phyloP scores from a whole-genome alignment of 192 early-diverging fungal species.

The Chytriomyces sp. region DNA sequence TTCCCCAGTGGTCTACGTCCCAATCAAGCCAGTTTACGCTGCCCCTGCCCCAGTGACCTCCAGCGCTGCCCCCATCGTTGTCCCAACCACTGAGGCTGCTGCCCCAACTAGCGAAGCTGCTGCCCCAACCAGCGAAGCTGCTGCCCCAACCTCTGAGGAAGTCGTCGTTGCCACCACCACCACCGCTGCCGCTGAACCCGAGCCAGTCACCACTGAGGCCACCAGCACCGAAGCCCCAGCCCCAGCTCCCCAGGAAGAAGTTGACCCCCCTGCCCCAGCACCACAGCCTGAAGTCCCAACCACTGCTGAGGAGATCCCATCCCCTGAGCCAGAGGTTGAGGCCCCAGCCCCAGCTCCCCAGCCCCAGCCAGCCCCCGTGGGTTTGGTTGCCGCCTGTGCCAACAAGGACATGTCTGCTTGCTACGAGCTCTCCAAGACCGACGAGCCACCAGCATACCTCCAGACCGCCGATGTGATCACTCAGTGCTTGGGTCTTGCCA shows the following conservation, averaged over 20 bases:
- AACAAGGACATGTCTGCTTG: neutral
- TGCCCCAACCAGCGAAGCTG: neutral
- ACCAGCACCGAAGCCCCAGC: constrained; percentile 4
- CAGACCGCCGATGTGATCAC: no score
- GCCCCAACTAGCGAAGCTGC: neutral
- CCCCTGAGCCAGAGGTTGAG: neutral
- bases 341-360: neutral
- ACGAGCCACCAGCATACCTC: no score
- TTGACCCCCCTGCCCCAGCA: neutral
- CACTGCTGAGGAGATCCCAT: neutral
- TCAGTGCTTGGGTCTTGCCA: constrained; percentile 10
- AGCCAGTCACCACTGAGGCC: neutral
- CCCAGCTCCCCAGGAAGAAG: constrained; percentile 12
- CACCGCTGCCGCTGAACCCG: neutral
- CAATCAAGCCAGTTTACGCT: no score
- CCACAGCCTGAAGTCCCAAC: no score
- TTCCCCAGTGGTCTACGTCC: no score
- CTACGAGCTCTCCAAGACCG: neutral
- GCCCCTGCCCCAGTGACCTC: neutral
- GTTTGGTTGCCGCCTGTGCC: neutral
- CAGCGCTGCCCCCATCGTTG: neutral
- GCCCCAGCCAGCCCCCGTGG: neutral
- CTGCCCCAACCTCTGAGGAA: neutral
- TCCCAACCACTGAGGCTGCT: constrained; percentile 2
- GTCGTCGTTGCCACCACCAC: neutral